Evolutionary conservation across 306 rosid genomes (phyloP).

Genomic region (Citrullus amarus): DNA sequence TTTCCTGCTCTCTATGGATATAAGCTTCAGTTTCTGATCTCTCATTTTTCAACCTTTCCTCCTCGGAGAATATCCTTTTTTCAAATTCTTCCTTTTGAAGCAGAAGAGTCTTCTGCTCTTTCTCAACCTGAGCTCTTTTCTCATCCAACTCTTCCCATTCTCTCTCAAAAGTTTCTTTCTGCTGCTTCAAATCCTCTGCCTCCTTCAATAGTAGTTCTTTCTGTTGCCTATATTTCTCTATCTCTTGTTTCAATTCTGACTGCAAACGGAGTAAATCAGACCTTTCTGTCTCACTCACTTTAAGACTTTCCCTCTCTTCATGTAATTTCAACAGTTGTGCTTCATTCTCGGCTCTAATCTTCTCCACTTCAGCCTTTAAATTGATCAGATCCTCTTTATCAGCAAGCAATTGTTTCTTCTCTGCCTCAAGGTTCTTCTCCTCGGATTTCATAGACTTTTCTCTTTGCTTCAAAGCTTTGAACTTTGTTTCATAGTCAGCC

Average conservation of each 20-base stretch:
- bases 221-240: constrained; percentile 68
- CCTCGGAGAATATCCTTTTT: constrained; percentile 53
- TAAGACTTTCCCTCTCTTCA: constrained; percentile 50
- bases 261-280: constrained; percentile 58
- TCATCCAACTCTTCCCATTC: constrained; percentile 95
- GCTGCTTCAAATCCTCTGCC: constrained; percentile 78
- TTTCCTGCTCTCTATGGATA: constrained; percentile 59
- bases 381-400: constrained; percentile 58
- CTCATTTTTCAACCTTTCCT: constrained; percentile 66
- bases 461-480: constrained; percentile 62
- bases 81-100: constrained; percentile 62
- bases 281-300: constrained; percentile 74
- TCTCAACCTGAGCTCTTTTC: constrained; percentile 67
- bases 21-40: constrained; percentile 36
- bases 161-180: constrained; percentile 82
- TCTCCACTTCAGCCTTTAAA: constrained; percentile 60
- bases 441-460: constrained; percentile 55
- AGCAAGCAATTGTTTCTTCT: constrained; percentile 37
- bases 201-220: constrained; percentile 74
- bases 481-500: constrained; percentile 57
- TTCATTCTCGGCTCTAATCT: constrained; percentile 49
- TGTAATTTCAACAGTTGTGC: constrained; percentile 42
- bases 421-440: constrained; percentile 53
- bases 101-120: constrained; percentile 45
- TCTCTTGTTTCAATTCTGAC: constrained; percentile 75